A percentile compares a stretch with the other conserved stretches of the same genome.
These are phyloP conservation scores for Coemansia sp. DNA, from an alignment of 192 early-diverging fungal species.

Conservation along the genomic window DNA sequence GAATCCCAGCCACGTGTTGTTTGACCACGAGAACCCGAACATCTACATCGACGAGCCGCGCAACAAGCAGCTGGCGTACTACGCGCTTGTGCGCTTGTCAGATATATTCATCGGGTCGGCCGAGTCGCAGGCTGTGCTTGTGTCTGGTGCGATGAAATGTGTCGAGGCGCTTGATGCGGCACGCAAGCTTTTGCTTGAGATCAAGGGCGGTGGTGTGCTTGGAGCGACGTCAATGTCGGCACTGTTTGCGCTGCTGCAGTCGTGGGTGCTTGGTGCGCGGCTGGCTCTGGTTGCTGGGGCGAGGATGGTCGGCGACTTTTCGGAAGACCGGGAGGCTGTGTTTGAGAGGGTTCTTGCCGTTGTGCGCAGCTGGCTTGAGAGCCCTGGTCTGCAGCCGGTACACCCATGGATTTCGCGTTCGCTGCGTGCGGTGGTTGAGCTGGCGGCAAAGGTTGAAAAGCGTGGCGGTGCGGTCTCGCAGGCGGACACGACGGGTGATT, in stretches of 20 bases:
- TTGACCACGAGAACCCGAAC: slow-evolving; percentile 75
- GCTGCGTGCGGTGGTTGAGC: slow-evolving; percentile 11
- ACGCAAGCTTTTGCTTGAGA: slow-evolving; percentile 12
- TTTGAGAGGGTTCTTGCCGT: slow-evolving; percentile 13
- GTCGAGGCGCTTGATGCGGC: slow-evolving; percentile 35
- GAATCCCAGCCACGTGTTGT: slow-evolving; percentile 61
- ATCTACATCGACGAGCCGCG: slow-evolving; percentile 71
- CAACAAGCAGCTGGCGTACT: slow-evolving; percentile 58
- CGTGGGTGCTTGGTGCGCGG: slow-evolving; percentile 49
- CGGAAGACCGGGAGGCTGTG: not conserved
- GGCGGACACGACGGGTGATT: slow-evolving; percentile 20
- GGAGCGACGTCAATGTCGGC: slow-evolving; percentile 23
- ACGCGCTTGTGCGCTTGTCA: slow-evolving; percentile 32
- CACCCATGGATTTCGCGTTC: slow-evolving; percentile 42
- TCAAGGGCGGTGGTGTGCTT: slow-evolving; percentile 21
- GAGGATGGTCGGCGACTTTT: not conserved
- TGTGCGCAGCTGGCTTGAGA: slow-evolving; percentile 15
- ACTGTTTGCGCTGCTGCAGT: slow-evolving; percentile 42
- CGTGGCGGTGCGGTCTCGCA: slow-evolving; percentile 7
- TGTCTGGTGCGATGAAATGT: slow-evolving; percentile 16
- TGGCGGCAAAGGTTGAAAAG: not conserved
- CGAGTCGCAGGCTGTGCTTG: slow-evolving; percentile 7
- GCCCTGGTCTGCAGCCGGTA: slow-evolving; percentile 14
- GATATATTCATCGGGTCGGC: not conserved
- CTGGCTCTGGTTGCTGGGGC: slow-evolving; percentile 33